Evolutionary conservation across 2,329 filamentous ascomycete genomes (phyloP), one percentile per base, ranked within the genome.

Genomic region (Hypomyces perniciosus): DNA sequence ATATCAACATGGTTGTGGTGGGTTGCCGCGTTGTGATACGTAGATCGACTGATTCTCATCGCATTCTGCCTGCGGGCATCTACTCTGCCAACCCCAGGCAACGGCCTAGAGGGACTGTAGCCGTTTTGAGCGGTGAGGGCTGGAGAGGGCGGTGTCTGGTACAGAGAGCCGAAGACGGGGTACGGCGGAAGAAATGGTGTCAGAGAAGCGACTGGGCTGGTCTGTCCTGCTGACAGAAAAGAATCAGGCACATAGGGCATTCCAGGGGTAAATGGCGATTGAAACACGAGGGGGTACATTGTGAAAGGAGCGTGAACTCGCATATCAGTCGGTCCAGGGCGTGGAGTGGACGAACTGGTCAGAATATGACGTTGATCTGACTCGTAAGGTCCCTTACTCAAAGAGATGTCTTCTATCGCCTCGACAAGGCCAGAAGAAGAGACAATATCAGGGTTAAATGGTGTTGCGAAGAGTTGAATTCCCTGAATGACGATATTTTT

Each of bases 1-100:
- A 81, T 73, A 54, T 85, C 81, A 5, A 85, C 82, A 27, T 81
- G 74, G 51, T 85, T 85, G 59, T 84, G 80, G 53, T 81, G 76
- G 30, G 73, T 73, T 2, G 72, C 65, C 5, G 71, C 66, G 50
- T 72, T 77, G 57, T 73, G 73, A 50, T 73, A 72, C n/a, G 72
- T 64, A 9, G 74, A 68, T 56, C 77, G 62, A 43, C 67, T 66
- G 37, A 78, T 65, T 26, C 76, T 68, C 51, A 72, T 67, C 27
- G 74, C 73, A 59, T 77, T 72, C 53, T 80, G 74, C 45, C 78
- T 74, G 8, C 76, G 76, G 47, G 62, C 59, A 29, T 76, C 72
- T 13, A 61, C 56, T 35, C 70, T 68, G 3, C 59, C 56, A 48
- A 65, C 67, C 1, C 61, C 53, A 8, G 68, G 61, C 31, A 71